Percentiles rank a stretch among this genome's conserved stretches.
Evolutionary conservation across 169 alveolate species (phyloP).

Genomic region (Plasmodium gaboni): DNA sequence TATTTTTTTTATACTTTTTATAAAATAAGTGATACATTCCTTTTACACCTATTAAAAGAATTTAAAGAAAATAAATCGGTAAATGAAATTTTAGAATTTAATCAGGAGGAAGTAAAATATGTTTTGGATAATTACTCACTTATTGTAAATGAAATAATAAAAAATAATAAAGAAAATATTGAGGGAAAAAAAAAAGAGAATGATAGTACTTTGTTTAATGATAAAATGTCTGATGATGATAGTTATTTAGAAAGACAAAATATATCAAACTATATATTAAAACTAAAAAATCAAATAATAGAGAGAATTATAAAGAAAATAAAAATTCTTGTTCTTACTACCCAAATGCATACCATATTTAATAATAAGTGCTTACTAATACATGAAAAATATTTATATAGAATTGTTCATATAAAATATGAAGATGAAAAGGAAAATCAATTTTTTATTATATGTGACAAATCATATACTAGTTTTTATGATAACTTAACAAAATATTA

Average conservation of each 20-base stretch:
- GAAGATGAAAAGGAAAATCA: not conserved
- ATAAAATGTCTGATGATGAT: not conserved
- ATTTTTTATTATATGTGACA: constrained; percentile 56
- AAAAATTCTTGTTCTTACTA: constrained; percentile 62
- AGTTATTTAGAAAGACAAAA: too few species aligned
- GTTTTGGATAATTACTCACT: not conserved
- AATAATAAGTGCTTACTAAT: constrained; percentile 56
- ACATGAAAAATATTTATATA: constrained; percentile 35
- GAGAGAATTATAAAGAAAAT: constrained; percentile 5
- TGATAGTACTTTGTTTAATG: not conserved
- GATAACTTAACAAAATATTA: constrained; percentile 30
- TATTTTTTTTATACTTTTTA: constrained; percentile 34
- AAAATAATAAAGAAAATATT: not conserved
- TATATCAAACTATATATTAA: not conserved
- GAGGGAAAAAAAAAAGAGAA: not conserved
- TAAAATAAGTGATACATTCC: constrained; percentile 7
- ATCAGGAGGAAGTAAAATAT: constrained; percentile 8
- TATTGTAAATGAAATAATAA: not conserved
- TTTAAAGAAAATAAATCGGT: constrained; percentile 15
- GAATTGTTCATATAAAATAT: constrained; percentile 20
- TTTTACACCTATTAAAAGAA: constrained; percentile 7
- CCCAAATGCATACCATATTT: constrained; percentile 74
- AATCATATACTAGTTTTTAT: constrained; percentile 30
- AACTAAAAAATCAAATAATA: constrained; percentile 5
- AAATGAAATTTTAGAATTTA: constrained; percentile 24